Evolutionary conservation across 1,139 yeast species (phyloP).

Genomic region (Pichia sp.): DNA sequence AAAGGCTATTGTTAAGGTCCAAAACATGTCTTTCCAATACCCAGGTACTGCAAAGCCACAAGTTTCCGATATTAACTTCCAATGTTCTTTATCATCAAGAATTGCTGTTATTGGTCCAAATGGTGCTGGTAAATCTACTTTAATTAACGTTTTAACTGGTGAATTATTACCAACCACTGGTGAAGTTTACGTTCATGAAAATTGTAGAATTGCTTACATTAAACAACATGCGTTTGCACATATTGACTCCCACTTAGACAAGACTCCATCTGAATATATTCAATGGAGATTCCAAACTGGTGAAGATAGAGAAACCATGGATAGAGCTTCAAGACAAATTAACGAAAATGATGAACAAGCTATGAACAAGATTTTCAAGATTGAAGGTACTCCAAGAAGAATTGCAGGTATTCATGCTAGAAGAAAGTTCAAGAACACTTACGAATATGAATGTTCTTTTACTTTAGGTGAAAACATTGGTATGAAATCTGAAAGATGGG

Average conservation of each 20-base stretch:
- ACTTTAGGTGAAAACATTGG: conserved; percentile 95
- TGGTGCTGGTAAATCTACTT: conserved; percentile 99
- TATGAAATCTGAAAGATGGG: conserved; percentile 99
- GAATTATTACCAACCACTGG: conserved; percentile 96
- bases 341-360: conserved; percentile 95
- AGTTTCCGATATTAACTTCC: conserved; percentile 85
- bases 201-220: conserved; percentile 99
- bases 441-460: conserved; percentile 99
- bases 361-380: conserved; percentile 98
- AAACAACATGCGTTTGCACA: conserved; percentile 99
- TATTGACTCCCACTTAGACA: conserved; percentile 96
- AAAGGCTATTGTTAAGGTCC: conserved; percentile 97
- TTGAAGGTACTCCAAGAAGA: conserved; percentile 98
- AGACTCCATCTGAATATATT: conserved; percentile 98
- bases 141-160: conserved; percentile 98
- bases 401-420: conserved; percentile 91
- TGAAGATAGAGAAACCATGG: conserved; percentile 99
- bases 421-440: conserved; percentile 99
- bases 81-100: conserved; percentile 97
- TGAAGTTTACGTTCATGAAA: conserved; percentile 99
- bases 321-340: conserved; percentile 98
- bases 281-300: conserved; percentile 99
- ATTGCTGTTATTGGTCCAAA: conserved; percentile 99
- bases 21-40: conserved; percentile 96
- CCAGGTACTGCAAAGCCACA: conserved; percentile 98